Base-by-base conservation (phyloP, 352 stramenopile genomes). In the Pythium pyrilobum region DNA sequence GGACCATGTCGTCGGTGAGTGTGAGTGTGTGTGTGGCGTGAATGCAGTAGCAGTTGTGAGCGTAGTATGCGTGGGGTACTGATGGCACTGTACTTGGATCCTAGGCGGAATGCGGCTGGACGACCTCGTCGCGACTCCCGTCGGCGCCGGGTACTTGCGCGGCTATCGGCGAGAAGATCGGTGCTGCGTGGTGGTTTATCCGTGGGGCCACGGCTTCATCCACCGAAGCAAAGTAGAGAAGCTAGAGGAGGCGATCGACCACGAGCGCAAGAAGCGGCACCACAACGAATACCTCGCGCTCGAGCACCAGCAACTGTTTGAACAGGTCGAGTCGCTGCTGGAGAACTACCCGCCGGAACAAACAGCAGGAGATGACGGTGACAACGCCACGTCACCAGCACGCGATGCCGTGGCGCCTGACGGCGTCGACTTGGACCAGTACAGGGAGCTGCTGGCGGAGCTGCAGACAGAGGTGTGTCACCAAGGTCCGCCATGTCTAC, bases 141-240 rank as follows among this genome's bases (percentile, higher is more conserved):
- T 74, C 10, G 81, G 81, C 4, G 68, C 66, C 9, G 79, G 79
- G 1, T 84, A 85, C 39, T 50, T 92, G 41, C 79, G 79, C 28
- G 76, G 61, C 5, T 89, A 78, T 54, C 67, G 81, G 28, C 49
- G 24, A 1, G 62, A 80, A 0, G 77, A 92, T 52, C 40, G 59
- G 29, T 81, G 87, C 52, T 92, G 77, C 52, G 74, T 81, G 25
- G 64, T 92, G 4, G 32, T 88, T 36, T 92, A 74, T 56, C 77
- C 81, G 7, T 92, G 77, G 76, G 82, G 79, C 1, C 70, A 90
- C 23, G 82, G 77, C 21, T 89, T 84, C 59, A 61, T 92, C 27
- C 77, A 85, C 37, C 45, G 79, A 20, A 69, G 62, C n/a, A 56
- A 77, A 8, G 68, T 91, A 18, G 62, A 82, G 52, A 71, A 43